Evolutionary conservation across 306 rosid species (phyloP).

Genomic region (Cercis canadensis): DNA sequence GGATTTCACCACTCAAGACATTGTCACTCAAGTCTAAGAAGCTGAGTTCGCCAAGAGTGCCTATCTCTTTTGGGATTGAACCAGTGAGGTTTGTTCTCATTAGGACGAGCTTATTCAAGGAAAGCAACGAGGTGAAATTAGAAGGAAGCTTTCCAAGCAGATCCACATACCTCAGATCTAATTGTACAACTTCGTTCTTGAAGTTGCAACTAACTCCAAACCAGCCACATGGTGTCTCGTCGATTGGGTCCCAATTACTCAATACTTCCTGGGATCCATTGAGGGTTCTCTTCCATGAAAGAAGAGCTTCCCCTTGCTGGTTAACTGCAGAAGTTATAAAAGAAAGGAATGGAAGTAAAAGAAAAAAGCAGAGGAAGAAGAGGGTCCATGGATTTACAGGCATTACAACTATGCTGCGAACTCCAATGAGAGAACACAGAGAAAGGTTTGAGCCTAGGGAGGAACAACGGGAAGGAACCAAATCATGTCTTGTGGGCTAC

Average conservation of each 20-base stretch:
- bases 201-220: constrained; percentile 76
- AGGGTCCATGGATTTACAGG: constrained; percentile 82
- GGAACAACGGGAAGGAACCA: constrained; percentile 73
- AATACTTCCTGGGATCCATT: constrained; percentile 59
- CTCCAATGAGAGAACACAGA: constrained; percentile 55
- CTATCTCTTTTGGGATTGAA: constrained; percentile 70
- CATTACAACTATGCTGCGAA: constrained; percentile 76
- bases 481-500: constrained; percentile 88
- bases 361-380: constrained; percentile 53
- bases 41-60: constrained; percentile 44
- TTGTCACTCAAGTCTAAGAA: constrained; percentile 78
- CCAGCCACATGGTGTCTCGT: constrained; percentile 84
- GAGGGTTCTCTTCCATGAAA: constrained; percentile 82
- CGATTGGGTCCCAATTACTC: constrained; percentile 63
- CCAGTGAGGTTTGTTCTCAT: constrained; percentile 84
- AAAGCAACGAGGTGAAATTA: constrained; percentile 64
- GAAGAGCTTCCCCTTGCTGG: constrained; percentile 80
- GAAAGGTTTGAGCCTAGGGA: constrained; percentile 76
- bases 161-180: constrained; percentile 68
- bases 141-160: constrained; percentile 69
- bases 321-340: constrained; percentile 56
- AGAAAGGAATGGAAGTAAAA: constrained; percentile 41
- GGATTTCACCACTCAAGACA: constrained; percentile 76
- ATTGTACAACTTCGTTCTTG: constrained; percentile 54
- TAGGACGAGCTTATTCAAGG: constrained; percentile 63